Percentiles rank a stretch among this genome's conserved stretches.
Evolutionary conservation across 805 yeast species (phyloP).

Genomic region (Wickerhamomyces bisporus): DNA sequence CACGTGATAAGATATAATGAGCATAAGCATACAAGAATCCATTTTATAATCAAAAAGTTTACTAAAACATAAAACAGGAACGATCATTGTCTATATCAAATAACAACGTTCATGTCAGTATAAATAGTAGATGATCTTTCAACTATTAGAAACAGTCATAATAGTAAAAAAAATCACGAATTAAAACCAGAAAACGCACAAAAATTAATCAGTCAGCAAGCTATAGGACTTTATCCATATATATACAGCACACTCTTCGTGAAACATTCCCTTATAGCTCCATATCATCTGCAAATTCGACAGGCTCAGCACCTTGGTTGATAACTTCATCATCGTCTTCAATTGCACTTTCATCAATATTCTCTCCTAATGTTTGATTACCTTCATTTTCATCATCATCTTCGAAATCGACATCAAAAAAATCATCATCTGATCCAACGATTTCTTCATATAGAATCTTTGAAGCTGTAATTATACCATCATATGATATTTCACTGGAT

Average conservation of each 20-base stretch:
- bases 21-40: too few relatives aligned
- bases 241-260: too few relatives aligned
- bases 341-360: conserved; percentile 20
- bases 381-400: conserved; percentile 62
- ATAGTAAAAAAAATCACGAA: conserved; percentile 1
- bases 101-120: too few relatives aligned
- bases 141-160: background rate
- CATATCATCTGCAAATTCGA: conserved; percentile 35
- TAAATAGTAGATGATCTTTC: too few relatives aligned
- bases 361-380: conserved; percentile 10
- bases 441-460: conserved; percentile 67
- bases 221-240: too few relatives aligned
- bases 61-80: too few relatives aligned
- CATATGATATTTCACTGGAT: conserved; percentile 82
- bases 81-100: too few relatives aligned
- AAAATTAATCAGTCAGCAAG: too few relatives aligned
- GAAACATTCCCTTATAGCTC: conserved; percentile 13
- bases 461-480: conserved; percentile 83
- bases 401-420: conserved; percentile 93
- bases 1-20: too few relatives aligned
- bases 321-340: conserved; percentile 17
- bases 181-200: too few relatives aligned
- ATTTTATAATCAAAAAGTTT: too few relatives aligned
- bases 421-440: conserved; percentile 93
- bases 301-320: conserved; percentile 25